These are phyloP conservation scores for Danielia reshetovae DNA, from an alignment of 805 yeast species.

Conservation along the genomic window DNA sequence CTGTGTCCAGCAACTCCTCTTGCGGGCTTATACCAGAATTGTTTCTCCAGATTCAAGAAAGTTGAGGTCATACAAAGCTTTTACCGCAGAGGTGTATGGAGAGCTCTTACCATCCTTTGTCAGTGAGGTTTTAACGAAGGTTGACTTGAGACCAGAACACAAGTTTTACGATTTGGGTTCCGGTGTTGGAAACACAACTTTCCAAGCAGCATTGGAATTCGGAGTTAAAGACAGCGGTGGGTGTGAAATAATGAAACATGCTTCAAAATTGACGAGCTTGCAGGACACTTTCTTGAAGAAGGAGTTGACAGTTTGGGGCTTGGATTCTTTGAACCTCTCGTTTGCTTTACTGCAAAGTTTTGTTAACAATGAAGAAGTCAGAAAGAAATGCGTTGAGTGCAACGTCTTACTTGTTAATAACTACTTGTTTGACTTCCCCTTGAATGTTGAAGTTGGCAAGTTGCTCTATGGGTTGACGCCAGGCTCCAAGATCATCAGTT, in stretches of 20 bases:
- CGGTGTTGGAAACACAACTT: slow-evolving; percentile 89
- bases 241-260: slow-evolving; percentile 83
- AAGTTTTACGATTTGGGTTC: slow-evolving; percentile 88
- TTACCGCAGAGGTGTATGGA: slow-evolving; percentile 88
- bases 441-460: slow-evolving; percentile 64
- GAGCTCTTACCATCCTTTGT: slow-evolving; percentile 79
- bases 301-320: slow-evolving; percentile 61
- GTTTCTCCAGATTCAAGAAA: slow-evolving; percentile 70
- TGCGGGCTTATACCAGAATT: slow-evolving; percentile 69
- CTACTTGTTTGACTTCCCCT: slow-evolving; percentile 72
- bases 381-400: slow-evolving; percentile 50
- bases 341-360: slow-evolving; percentile 70
- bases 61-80: slow-evolving; percentile 72
- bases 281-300: slow-evolving; percentile 58
- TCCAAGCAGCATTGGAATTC: slow-evolving; percentile 84
- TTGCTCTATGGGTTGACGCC: slow-evolving; percentile 60
- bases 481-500: slow-evolving; percentile 75
- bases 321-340: slow-evolving; percentile 51
- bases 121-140: slow-evolving; percentile 56
- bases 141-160: slow-evolving; percentile 48
- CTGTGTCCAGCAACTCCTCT: slow-evolving; percentile 56
- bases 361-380: slow-evolving; percentile 58
- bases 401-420: slow-evolving; percentile 79
- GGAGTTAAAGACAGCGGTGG: slow-evolving; percentile 80
- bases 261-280: slow-evolving; percentile 59